phyloP scores from a whole-genome alignment of 2,329 filamentous ascomycete genomes.

The Acarospora socialis region DNA sequence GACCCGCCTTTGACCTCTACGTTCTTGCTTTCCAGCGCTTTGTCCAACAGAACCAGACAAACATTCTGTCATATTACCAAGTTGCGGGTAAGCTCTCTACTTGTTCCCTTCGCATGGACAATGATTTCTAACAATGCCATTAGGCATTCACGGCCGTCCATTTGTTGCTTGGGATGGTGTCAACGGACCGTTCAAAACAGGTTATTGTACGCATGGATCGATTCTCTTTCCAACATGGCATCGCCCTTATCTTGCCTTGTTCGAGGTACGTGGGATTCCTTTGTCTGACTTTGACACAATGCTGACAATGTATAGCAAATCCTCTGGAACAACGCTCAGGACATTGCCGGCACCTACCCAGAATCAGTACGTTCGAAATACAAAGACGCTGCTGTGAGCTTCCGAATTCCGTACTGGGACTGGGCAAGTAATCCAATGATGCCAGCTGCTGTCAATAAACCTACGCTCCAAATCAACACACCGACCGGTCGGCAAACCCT shows the following conservation, averaged over 20 bases:
- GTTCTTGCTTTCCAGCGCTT: constrained; percentile 60
- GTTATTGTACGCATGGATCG: constrained; percentile 66
- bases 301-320: constrained; percentile 19
- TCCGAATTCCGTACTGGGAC: constrained; percentile 29
- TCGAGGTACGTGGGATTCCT: constrained; percentile 31
- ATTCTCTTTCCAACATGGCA: constrained; percentile 73
- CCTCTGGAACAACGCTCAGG: constrained; percentile 25
- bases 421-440: constrained; percentile 8
- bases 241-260: constrained; percentile 58
- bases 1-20: constrained; percentile 56
- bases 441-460: constrained; percentile 10
- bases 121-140: background rate
- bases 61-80: constrained; percentile 61
- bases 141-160: constrained; percentile 71
- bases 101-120: background rate
- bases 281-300: background rate
- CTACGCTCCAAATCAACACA: constrained; percentile 12
- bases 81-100: constrained; percentile 56
- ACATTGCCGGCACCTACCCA: constrained; percentile 28
- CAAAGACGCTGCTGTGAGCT: constrained; percentile 24
- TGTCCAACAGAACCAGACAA: constrained; percentile 50
- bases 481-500: constrained; percentile 9
- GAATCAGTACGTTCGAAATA: constrained; percentile 36
- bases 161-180: constrained; percentile 43
- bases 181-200: constrained; percentile 33